Evolutionary conservation across 202 grass and related monocot genomes (phyloP).

Genomic region (Bolboschoenoplectus hybrid): DNA sequence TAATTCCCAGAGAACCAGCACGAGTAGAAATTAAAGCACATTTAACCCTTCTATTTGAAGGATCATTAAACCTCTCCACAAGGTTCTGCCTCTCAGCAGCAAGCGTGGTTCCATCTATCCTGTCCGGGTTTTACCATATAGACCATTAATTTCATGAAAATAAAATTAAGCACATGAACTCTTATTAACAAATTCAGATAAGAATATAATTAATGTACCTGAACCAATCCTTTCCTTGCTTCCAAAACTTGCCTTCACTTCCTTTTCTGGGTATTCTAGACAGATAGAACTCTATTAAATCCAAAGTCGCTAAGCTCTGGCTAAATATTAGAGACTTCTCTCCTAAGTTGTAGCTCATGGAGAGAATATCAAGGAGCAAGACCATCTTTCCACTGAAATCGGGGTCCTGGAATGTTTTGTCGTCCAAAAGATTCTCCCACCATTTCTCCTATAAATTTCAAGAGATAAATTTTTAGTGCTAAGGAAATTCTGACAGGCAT

Average conservation of each 20-base stretch:
- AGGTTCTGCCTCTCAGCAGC: conserved; percentile 87
- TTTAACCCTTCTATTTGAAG: conserved; percentile 79
- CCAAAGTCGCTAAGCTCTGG: conserved; percentile 88
- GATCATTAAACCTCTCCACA: conserved; percentile 94
- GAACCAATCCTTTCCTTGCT: conserved; percentile 98
- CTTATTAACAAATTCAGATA: conserved; percentile 18
- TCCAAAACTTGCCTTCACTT: conserved; percentile 81
- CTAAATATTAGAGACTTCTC: conserved; percentile 96
- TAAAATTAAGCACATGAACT: conserved; percentile 20
- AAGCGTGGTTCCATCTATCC: conserved; percentile 92
- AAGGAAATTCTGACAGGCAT: background rate
- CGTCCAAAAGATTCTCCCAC: conserved; percentile 84
- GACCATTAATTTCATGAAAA: conserved; percentile 32
- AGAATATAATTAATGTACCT: conserved; percentile 58
- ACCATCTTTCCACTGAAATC: conserved; percentile 98
- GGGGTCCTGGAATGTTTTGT: conserved; percentile 65
- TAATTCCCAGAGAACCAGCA: conserved; percentile 96
- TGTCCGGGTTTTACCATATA: conserved; percentile 43
- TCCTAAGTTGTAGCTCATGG: conserved; percentile 69
- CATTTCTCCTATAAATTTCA: conserved; percentile 51
- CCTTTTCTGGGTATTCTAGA: conserved; percentile 76
- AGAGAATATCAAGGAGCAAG: conserved; percentile 86
- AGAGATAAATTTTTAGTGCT: conserved; percentile 15
- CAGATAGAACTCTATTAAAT: conserved; percentile 88
- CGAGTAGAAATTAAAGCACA: conserved; percentile 96